Conservation (phyloP, 2,329 filamentous ascomycete genomes). For the Ophiocordyceps polyrhachis-furcata region DNA sequence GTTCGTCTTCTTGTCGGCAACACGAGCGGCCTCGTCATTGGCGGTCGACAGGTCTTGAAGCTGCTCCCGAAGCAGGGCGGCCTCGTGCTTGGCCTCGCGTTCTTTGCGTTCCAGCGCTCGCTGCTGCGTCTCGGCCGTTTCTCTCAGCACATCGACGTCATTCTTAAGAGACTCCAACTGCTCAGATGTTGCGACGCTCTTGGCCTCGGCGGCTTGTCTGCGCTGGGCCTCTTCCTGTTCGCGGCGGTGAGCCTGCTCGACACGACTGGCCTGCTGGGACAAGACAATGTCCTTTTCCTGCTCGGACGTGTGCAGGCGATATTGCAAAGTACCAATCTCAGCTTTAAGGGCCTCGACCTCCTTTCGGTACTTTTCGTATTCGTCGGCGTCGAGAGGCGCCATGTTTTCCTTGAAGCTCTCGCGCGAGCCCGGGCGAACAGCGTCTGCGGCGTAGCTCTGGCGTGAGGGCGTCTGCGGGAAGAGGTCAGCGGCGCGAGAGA, state of each 20-base stretch:
- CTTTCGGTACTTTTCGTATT: constrained; percentile 37
- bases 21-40: constrained; percentile 51
- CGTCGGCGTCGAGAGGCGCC: constrained; percentile 37
- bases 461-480: constrained; percentile 25
- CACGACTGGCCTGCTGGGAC: constrained; percentile 64
- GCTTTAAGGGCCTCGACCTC: constrained; percentile 66
- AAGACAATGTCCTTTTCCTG: constrained; percentile 70
- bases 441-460: constrained; percentile 19
- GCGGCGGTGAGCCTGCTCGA: constrained; percentile 60
- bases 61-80: constrained; percentile 60
- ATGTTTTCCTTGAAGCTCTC: constrained; percentile 43
- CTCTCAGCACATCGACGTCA: constrained; percentile 33
- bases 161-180: constrained; percentile 29
- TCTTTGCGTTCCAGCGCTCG: constrained; percentile 49
- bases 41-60: constrained; percentile 48
- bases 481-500: constrained; percentile 10
- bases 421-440: constrained; percentile 27
- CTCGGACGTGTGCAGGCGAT: constrained; percentile 71
- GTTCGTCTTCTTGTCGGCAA: constrained; percentile 32
- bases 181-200: constrained; percentile 27
- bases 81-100: constrained; percentile 54
- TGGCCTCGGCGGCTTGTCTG: constrained; percentile 38
- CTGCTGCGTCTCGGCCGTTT: constrained; percentile 33
- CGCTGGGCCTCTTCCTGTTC: constrained; percentile 73
- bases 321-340: constrained; percentile 72